Evolutionary conservation across 768 basidiomycete genomes (phyloP).

Genomic region (Exidia glandulosa): DNA sequence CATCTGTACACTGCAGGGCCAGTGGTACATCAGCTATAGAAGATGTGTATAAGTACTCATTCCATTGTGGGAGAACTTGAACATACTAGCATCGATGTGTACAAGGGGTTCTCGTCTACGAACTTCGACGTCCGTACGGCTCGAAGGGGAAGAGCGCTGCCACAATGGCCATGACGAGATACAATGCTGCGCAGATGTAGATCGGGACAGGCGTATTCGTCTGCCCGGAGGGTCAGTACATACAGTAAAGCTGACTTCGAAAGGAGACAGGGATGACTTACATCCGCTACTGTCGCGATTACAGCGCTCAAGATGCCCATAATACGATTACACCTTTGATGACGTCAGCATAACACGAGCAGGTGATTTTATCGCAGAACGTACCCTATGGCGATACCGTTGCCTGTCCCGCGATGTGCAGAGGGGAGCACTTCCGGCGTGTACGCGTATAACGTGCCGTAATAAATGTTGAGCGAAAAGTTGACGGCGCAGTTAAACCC

Average conservation of each 20-base stretch:
- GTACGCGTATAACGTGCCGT: constrained; percentile 33
- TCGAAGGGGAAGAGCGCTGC: constrained; percentile 18
- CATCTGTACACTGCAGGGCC: no score
- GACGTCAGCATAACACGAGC: no score
- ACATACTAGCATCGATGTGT: no score
- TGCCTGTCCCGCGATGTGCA: constrained; percentile 26
- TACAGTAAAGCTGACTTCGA: background rate
- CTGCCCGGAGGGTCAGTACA: background rate
- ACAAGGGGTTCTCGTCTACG: background rate
- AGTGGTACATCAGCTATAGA: no score
- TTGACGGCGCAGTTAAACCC: constrained; percentile 33
- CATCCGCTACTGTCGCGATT: background rate
- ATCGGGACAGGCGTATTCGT: constrained; percentile 14
- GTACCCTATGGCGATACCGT: background rate
- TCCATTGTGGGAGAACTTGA: no score
- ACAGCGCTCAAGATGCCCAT: background rate
- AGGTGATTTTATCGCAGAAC: no score
- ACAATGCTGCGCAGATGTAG: constrained; percentile 18
- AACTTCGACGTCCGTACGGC: background rate
- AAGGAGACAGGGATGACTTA: background rate
- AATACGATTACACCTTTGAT: no score
- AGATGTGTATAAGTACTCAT: no score
- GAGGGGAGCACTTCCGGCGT: constrained; percentile 52
- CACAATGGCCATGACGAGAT: constrained; percentile 15
- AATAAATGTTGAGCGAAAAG: background rate